Conservation (phyloP, 2,329 filamentous ascomycete genomes). For the Ophiocordyceps camponoti-leonardi region DNA sequence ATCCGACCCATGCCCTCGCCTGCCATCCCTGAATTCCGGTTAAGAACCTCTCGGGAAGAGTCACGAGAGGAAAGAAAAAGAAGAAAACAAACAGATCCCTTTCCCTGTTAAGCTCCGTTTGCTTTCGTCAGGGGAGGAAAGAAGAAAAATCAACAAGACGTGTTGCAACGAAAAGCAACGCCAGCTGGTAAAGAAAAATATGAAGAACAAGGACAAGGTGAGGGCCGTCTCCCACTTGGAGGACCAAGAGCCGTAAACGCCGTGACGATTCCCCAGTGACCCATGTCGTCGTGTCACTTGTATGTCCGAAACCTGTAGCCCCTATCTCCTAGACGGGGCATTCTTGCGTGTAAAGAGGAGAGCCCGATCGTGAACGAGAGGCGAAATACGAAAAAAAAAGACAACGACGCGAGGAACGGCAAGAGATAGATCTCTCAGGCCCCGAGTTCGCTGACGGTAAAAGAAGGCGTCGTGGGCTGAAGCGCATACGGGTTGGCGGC, state of each 20-base stretch:
- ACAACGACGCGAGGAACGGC: background rate
- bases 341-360: background rate
- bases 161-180: background rate
- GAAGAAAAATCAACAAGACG: background rate
- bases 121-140: background rate
- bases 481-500: conserved; percentile 17
- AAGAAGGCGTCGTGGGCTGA: conserved; percentile 19
- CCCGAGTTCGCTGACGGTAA: conserved; percentile 19
- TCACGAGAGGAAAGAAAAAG: too few relatives aligned
- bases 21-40: too few relatives aligned
- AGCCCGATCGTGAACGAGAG: background rate
- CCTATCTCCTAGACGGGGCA: background rate
- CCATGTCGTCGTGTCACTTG: background rate
- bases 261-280: background rate
- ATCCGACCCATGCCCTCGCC: too few relatives aligned
- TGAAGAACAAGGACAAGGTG: background rate
- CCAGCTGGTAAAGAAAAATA: background rate
- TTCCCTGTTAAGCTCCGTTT: background rate
- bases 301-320: background rate
- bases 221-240: background rate
- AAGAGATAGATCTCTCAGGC: conserved; percentile 4
- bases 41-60: too few relatives aligned
- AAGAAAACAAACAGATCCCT: too few relatives aligned
- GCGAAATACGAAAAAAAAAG: background rate
- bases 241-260: background rate